Evolutionary conservation across 495 filamentous ascomycete genomes (phyloP), one percentile per base, ranked within the genome.

Genomic region (Lineolata rhizophorae): DNA sequence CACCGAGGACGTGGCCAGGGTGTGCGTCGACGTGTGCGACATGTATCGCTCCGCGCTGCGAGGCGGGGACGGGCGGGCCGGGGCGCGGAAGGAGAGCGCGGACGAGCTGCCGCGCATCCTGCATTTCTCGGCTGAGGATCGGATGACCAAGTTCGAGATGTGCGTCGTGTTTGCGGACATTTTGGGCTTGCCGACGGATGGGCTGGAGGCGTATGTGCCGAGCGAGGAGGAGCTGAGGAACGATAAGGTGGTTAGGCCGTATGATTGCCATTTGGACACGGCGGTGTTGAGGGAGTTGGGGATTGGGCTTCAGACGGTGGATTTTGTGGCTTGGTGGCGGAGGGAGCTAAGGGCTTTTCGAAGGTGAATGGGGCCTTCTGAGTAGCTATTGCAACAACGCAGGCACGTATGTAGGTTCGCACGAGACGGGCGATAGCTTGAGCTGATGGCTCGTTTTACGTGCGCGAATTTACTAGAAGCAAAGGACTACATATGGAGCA

Each of bases 81-180:
- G 22, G 16, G 41, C 47, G 4, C 47, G 51, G 0, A 39, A 47
- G 25, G 56, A 64, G 18, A 41, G 50, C 26, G 41, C 52, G 2
- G 37, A 39, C n/a, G 9, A 20, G 5, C 50, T 91, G 33, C 82
- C 83, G 1, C 62, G 51, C 30, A 67, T 83, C 32, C 59, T 93
- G 11, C 84, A 94, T 37, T 91, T 94, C 58, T 76, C 75, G 2
- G 76, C 77, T 16, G 83, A 93, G 53, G 78, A 87, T 39, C 63
- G 63, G 38, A 76, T 72, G 55, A 93, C 84, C 28, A 93, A 93
- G 58, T 93, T 84, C 47, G 70, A 84, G 51, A 92, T 94, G 27
- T 84, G 76, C 47, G 55, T 82, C 55, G 55, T 67, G 13, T 66
- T 94, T 44, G 76, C 68, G 11, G 22, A 25, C 22, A 78, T 93